Conservation (phyloP, 1,284 basidiomycete species). For the Chalciporus sp. region DNA sequence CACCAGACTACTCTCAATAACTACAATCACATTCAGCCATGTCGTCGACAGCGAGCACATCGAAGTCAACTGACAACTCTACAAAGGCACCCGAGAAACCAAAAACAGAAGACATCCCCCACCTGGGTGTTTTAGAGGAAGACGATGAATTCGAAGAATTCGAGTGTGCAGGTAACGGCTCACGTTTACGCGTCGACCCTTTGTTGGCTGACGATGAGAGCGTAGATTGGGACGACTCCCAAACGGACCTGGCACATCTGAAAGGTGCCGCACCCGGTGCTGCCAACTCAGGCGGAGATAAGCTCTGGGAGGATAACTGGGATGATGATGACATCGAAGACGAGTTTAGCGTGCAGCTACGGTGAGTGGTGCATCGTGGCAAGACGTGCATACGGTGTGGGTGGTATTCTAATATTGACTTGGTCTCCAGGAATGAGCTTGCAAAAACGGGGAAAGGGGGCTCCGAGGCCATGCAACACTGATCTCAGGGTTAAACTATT, state of each 20-base stretch:
- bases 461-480: conserved; percentile 62
- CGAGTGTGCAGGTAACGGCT: conserved; percentile 62
- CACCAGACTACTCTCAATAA: not conserved
- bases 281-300: conserved; percentile 75
- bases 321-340: conserved; percentile 99
- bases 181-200: not conserved
- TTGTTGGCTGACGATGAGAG: conserved; percentile 1
- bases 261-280: conserved; percentile 70
- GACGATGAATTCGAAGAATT: conserved; percentile 89
- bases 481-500: conserved; percentile 12
- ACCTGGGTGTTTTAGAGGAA: conserved; percentile 77
- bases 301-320: conserved; percentile 99
- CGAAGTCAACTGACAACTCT: conserved; percentile 38
- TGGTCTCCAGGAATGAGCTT: conserved; percentile 58
- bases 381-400: not conserved
- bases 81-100: conserved; percentile 38
- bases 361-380: conserved; percentile 56
- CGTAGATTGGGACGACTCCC: conserved; percentile 83
- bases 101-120: conserved; percentile 45
- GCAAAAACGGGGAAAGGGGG: conserved; percentile 57
- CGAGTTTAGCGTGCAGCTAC: conserved; percentile 93
- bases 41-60: conserved; percentile 39
- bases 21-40: conserved; percentile 10
- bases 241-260: conserved; percentile 79
- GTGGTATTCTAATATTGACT: conserved; percentile 4